Base-by-base conservation (phyloP, 164 flowering plant genomes). In the Macadamia integrifolia region DNA sequence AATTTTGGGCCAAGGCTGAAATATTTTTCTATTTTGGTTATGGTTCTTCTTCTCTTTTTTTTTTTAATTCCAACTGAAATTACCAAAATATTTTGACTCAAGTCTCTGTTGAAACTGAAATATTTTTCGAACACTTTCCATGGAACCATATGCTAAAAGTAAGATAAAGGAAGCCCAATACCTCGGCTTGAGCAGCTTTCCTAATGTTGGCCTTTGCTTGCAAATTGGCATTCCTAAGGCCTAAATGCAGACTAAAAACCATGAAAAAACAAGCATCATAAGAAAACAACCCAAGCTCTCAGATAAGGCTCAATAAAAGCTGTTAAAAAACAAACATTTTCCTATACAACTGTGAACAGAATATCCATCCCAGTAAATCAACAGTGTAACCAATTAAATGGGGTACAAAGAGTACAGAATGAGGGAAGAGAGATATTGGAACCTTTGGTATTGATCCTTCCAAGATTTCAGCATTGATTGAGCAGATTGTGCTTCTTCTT, bases 111-210 rank as follows among this genome's bases (percentile, higher is more conserved):
- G 40, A 35, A 35, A 35, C 1, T 35, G 40, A 35, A 35, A 35
- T 35, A 35, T 35, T 35, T 35, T 35, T 35, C 40, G 4, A 35
- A 35, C 40, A 35, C 40, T 1, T 12, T 6, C 14, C 62, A 66
- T 40, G 9, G 14, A 35, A 28, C 55, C 7, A 58, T 58, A 12
- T 53, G n/a, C 12, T 30, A 61, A 29, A 62, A 57, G 9, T 32
- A 13, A 23, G 29, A 15, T 55, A 29, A 35, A 31, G 18, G 50
- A 62, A 52, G n/a, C 6, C 1, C 10, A 31, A 69, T 78, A 94
- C 97, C 98, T 94, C 91, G 70, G 84, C 80, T 72, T 92, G 88
- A 62, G 96, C 97, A 70, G 95, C 83, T 80, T 90, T 94, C 74
- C 84, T 78, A 74, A 92, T 81, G 69, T 92, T 94, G 59, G 80